Evolutionary conservation across 768 basidiomycete genomes (phyloP).

Genomic region (Pleurotus citrinopileatus): DNA sequence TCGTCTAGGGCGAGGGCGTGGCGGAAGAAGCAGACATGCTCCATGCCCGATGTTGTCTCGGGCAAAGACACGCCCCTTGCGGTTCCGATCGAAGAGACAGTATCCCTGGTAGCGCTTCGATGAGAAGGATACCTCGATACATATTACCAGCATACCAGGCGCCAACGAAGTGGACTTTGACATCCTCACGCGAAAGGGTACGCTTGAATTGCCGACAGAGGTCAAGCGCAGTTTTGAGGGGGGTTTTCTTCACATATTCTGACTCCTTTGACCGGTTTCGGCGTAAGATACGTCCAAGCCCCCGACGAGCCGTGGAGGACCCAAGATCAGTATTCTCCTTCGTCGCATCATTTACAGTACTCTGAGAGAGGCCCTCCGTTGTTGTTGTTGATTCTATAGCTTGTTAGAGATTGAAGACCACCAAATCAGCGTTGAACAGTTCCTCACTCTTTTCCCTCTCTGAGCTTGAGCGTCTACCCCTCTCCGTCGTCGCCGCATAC

Average conservation of each 20-base stretch:
- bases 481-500: constrained; percentile 15
- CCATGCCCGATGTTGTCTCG: constrained; percentile 21
- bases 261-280: background rate
- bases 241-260: background rate
- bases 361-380: too few relatives aligned
- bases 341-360: too few relatives aligned
- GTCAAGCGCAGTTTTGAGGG: background rate
- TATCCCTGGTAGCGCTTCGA: constrained; percentile 35
- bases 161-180: constrained; percentile 42
- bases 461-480: background rate
- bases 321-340: too few relatives aligned
- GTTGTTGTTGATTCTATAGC: too few relatives aligned
- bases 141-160: constrained; percentile 30
- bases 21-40: constrained; percentile 38
- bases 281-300: too few relatives aligned
- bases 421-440: too few relatives aligned
- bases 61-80: constrained; percentile 27
- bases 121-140: background rate
- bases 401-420: too few relatives aligned
- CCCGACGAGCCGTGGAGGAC: too few relatives aligned
- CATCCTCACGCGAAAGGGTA: constrained; percentile 18
- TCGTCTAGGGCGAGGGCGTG: constrained; percentile 49
- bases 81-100: constrained; percentile 43
- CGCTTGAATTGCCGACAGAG: constrained; percentile 19
- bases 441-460: too few relatives aligned